Conservation (phyloP, 2,329 filamentous ascomycete species). For the Erysiphe pulchra region DNA sequence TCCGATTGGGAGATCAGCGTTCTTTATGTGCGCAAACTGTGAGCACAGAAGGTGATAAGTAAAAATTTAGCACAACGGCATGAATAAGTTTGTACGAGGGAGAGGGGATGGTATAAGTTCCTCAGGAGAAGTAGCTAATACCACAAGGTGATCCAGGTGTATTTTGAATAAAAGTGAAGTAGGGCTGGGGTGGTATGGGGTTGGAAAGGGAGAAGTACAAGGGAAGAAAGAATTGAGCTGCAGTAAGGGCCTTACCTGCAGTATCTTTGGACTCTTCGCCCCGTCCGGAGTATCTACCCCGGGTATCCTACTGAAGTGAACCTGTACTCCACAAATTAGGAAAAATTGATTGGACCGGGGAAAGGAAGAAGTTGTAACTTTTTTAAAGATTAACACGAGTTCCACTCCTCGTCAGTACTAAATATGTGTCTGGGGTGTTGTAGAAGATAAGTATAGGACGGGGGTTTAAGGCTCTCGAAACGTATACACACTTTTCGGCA, state of each 20-base stretch:
- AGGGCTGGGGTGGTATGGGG: neutral
- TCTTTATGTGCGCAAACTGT: conserved; percentile 1
- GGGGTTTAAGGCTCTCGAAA: neutral
- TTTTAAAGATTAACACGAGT: neutral
- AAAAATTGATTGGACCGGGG: neutral
- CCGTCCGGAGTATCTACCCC: neutral
- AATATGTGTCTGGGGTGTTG: neutral
- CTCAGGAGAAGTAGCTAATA: neutral
- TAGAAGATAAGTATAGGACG: neutral
- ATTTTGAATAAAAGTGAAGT: neutral
- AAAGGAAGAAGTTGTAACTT: neutral
- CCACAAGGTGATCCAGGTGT: neutral
- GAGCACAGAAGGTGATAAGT: neutral
- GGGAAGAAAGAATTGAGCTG: neutral
- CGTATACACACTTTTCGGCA: conserved; percentile 3
- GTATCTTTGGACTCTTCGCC: neutral
- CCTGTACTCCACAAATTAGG: neutral
- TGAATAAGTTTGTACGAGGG: neutral
- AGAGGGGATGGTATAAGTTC: neutral
- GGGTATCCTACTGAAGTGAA: neutral
- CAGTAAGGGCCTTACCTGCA: conserved; percentile 1
- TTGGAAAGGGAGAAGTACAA: neutral
- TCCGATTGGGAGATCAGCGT: conserved; percentile 1
- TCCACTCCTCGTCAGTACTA: neutral
- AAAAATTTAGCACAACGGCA: neutral